Base-by-base conservation (phyloP, 2,329 filamentous ascomycete species). In the Monosporascus sp. region DNA sequence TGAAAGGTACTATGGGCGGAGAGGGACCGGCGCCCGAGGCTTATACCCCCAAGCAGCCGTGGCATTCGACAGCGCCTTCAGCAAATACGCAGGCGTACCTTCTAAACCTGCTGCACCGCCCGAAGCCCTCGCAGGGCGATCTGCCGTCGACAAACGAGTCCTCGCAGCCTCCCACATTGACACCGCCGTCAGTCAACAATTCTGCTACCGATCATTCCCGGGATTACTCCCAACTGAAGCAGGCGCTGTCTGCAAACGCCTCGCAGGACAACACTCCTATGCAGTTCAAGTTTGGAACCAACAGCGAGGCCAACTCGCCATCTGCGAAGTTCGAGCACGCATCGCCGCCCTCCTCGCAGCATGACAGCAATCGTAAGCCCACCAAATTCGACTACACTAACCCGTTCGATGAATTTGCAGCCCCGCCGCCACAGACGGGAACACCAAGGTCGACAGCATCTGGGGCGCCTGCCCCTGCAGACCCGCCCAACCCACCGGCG, bases 21-120 rank as follows among this genome's bases (percentile, higher is more conserved):
- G 79, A 82, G 41, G 70, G 73, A 53, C 57, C 72, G 7, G 68
- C 69, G 60, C 57, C 61, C n/a, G 73, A 74, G 50, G 57, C 61
- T 54, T 66, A n/a, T 65, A 59, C 58, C 58, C 54, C 61, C n/a
- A 59, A 57, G 36, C 51, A 57, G 46, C 64, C 64, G 39, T 81
- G 79, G 72, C 75, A 71, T 57, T 70, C 75, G 25, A 74, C 74
- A 36, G 75, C 80, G 44, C 80, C 83, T 50, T 73, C 80, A 22
- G 79, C 83, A 47, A 87, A 90, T 68, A 89, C 91, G 5, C 89
- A 95, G 70, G 86, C 93, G 58, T 89, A 94, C 66, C 78, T 99
- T 48, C 83, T 97, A 57, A 88, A 90, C 62, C 78, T 97, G 54
- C 80, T 99, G 58, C 94, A 91, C 65, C 86, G 88, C 48, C 85